phyloP scores from a whole-genome alignment of 2,329 filamentous ascomycete genomes.

The Arachnopeziza araneosa region DNA sequence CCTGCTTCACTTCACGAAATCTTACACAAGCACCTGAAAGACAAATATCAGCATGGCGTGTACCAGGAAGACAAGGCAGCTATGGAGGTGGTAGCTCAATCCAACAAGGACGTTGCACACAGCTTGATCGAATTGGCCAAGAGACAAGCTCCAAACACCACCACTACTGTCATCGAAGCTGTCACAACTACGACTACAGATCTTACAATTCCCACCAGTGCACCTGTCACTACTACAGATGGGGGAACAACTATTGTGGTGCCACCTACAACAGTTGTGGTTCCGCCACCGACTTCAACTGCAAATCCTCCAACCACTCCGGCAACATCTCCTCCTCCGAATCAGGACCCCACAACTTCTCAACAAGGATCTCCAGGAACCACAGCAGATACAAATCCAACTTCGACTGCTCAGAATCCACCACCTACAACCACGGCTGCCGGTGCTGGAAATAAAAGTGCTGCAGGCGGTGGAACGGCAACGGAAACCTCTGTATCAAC shows the following conservation, averaged over 20 bases:
- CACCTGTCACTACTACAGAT: not conserved
- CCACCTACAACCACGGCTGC: not conserved
- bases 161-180: constrained; percentile 15
- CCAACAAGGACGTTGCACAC: constrained; percentile 56
- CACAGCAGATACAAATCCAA: not conserved
- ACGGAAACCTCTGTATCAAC: not conserved
- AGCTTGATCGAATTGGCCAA: constrained; percentile 60
- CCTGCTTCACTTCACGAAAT: constrained; percentile 59
- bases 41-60: constrained; percentile 62
- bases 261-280: not conserved
- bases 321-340: not conserved
- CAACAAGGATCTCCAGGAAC: not conserved
- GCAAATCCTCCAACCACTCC: not conserved
- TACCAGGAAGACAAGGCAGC: constrained; percentile 60
- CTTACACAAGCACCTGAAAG: constrained; percentile 56
- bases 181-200: not conserved
- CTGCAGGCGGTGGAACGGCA: not conserved
- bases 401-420: not conserved
- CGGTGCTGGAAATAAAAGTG: no score
- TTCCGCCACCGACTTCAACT: not conserved
- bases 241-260: not conserved
- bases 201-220: not conserved
- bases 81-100: constrained; percentile 55
- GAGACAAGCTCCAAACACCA: constrained; percentile 40
- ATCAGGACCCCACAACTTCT: not conserved